Conservation (phyloP, 2,329 filamentous ascomycete species). For the Arachnopeziza araneosa region DNA sequence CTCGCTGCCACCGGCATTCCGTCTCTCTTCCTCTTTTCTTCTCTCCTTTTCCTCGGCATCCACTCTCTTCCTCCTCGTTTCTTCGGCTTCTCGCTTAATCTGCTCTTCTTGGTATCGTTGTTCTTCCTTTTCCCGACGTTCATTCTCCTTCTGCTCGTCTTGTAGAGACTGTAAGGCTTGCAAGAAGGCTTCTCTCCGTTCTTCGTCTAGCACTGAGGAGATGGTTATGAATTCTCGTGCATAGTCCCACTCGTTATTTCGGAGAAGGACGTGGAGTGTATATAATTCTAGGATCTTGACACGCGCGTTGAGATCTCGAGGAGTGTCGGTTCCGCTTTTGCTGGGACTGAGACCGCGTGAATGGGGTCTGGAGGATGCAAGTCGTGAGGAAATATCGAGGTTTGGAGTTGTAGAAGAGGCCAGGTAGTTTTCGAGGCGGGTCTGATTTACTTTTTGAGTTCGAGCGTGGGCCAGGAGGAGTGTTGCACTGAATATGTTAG, state of each 20-base stretch:
- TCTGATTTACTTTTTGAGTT: slow-evolving; percentile 78
- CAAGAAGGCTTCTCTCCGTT: slow-evolving; percentile 81
- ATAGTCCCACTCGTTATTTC: slow-evolving; percentile 95
- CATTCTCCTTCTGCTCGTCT: slow-evolving; percentile 74
- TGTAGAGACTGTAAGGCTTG: slow-evolving; percentile 78
- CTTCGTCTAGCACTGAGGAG: slow-evolving; percentile 84
- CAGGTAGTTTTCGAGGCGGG: slow-evolving; percentile 81
- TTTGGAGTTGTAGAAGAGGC: slow-evolving; percentile 69
- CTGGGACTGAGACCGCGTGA: slow-evolving; percentile 46
- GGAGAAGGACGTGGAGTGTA: slow-evolving; percentile 86
- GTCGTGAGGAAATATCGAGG: slow-evolving; percentile 63
- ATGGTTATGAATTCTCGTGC: slow-evolving; percentile 84
- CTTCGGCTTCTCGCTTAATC: slow-evolving; percentile 50
- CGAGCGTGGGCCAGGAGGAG: slow-evolving; percentile 85
- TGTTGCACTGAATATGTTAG: slow-evolving; percentile 60
- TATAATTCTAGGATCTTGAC: slow-evolving; percentile 94
- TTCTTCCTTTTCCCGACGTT: slow-evolving; percentile 56
- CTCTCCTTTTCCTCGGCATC: slow-evolving; percentile 55
- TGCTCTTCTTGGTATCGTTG: slow-evolving; percentile 51
- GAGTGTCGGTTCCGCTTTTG: slow-evolving; percentile 66
- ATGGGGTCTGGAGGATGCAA: slow-evolving; percentile 36
- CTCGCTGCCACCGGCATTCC: slow-evolving; percentile 54
- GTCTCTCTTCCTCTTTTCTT: slow-evolving; percentile 41
- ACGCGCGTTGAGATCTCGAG: slow-evolving; percentile 74
- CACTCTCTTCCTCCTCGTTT: slow-evolving; percentile 50